phyloP scores from a whole-genome alignment of 768 basidiomycete genomes.

The Hygrophorus pudorinus region DNA sequence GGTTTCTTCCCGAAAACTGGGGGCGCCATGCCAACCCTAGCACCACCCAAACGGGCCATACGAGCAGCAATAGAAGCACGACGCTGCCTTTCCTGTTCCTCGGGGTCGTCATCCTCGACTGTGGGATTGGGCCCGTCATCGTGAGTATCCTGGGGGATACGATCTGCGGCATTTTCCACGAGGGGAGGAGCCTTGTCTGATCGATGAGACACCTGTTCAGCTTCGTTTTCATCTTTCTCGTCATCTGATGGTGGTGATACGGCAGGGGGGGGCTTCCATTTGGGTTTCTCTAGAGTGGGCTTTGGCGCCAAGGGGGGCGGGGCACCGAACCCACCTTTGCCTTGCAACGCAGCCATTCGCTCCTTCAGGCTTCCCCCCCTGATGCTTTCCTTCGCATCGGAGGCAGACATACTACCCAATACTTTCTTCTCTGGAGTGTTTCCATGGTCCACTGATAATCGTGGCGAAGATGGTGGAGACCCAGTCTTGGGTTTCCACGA shows the following conservation, averaged over 20 bases:
- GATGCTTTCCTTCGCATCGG: slow-evolving; percentile 85
- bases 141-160: slow-evolving; percentile 9
- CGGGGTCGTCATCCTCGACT: slow-evolving; percentile 31
- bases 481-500: slow-evolving; percentile 64
- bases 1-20: slow-evolving; percentile 53
- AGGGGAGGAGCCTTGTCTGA: neutral
- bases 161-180: neutral
- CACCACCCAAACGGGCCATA: slow-evolving; percentile 88
- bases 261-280: slow-evolving; percentile 71
- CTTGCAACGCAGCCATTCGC: slow-evolving; percentile 90
- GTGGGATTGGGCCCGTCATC: slow-evolving; percentile 22
- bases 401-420: slow-evolving; percentile 57
- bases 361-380: slow-evolving; percentile 80
- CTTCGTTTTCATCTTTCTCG: slow-evolving; percentile 14
- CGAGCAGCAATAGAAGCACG: slow-evolving; percentile 84
- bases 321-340: slow-evolving; percentile 68
- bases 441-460: slow-evolving; percentile 7
- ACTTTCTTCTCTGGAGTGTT: slow-evolving; percentile 16
- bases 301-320: slow-evolving; percentile 46
- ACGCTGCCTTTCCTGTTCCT: slow-evolving; percentile 68
- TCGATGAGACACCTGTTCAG: slow-evolving; percentile 5
- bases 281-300: slow-evolving; percentile 59
- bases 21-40: slow-evolving; percentile 70
- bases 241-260: slow-evolving; percentile 35
- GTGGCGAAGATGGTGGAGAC: slow-evolving; percentile 38